Conservation (phyloP, 257 asterid genomes). For the Penstemon newberryi region DNA sequence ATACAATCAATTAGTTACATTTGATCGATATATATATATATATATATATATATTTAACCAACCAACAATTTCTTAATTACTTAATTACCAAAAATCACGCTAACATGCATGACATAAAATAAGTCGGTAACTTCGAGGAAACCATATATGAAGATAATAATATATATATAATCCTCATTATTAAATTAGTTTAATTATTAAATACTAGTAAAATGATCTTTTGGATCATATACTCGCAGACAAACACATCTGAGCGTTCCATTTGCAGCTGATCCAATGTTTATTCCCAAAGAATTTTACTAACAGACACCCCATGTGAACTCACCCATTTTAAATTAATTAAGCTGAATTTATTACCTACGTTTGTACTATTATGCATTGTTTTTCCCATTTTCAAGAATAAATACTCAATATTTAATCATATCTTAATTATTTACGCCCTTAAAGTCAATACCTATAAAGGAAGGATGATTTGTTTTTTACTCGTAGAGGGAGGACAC, state of each 20-base stretch:
- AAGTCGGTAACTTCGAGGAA: no score
- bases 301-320: constrained; percentile 35
- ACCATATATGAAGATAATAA: no score
- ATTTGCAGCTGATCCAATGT: constrained; percentile 25
- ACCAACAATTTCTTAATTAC: no score
- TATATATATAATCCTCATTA: no score
- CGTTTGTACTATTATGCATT: constrained; percentile 2
- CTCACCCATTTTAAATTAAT: constrained; percentile 14
- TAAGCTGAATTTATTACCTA: not conserved
- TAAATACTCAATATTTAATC: constrained; percentile 11
- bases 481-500: no score
- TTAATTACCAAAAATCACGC: no score
- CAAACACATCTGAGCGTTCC: constrained; percentile 21
- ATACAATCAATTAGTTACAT: no score
- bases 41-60: no score
- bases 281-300: constrained; percentile 28
- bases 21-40: no score
- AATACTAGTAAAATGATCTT: not conserved
- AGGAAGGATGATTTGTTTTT: not conserved
- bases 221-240: constrained; percentile 16
- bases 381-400: not conserved
- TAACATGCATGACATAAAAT: no score
- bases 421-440: not conserved
- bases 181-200: not conserved
- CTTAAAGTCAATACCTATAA: constrained; percentile 5